Percentiles rank a stretch among this genome's conserved stretches.
Conservation (phyloP, 2,329 filamentous ascomycete species). For the Xenoacremonium recifei region DNA sequence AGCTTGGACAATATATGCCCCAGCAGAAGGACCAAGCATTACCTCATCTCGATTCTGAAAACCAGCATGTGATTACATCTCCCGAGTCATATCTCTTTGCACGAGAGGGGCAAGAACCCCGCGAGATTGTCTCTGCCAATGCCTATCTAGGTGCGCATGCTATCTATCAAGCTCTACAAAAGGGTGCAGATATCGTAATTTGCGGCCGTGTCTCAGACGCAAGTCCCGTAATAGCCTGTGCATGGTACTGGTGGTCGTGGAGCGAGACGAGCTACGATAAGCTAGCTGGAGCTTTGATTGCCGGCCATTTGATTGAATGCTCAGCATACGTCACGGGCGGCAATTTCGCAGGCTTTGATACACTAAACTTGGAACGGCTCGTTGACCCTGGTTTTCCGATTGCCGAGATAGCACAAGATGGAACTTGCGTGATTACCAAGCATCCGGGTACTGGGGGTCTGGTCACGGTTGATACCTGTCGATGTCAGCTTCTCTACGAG, state of each 20-base stretch:
- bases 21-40: too few species aligned
- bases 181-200: constrained; percentile 41
- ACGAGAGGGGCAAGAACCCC: constrained; percentile 7
- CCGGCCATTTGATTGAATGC: too few species aligned
- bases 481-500: constrained; percentile 49
- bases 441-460: constrained; percentile 41
- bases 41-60: constrained; percentile 27
- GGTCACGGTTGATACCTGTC: constrained; percentile 35
- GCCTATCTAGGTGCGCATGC: constrained; percentile 51
- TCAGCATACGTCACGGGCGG: too few species aligned
- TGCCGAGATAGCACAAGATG: constrained; percentile 44
- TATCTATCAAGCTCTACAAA: constrained; percentile 36
- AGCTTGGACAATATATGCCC: too few species aligned
- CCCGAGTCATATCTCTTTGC: constrained; percentile 13
- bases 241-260: constrained; percentile 54
- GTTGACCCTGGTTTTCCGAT: constrained; percentile 45
- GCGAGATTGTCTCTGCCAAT: constrained; percentile 33
- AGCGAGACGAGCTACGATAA: constrained; percentile 36
- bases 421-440: constrained; percentile 47
- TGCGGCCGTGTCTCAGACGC: constrained; percentile 44
- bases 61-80: constrained; percentile 15
- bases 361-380: constrained; percentile 15
- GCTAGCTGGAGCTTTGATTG: too few species aligned
- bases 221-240: constrained; percentile 48
- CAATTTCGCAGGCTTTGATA: too few species aligned